These are phyloP conservation scores for Hymenoscyphus scutula DNA, from an alignment of 2,329 filamentous ascomycete genomes.

Conservation along the genomic window DNA sequence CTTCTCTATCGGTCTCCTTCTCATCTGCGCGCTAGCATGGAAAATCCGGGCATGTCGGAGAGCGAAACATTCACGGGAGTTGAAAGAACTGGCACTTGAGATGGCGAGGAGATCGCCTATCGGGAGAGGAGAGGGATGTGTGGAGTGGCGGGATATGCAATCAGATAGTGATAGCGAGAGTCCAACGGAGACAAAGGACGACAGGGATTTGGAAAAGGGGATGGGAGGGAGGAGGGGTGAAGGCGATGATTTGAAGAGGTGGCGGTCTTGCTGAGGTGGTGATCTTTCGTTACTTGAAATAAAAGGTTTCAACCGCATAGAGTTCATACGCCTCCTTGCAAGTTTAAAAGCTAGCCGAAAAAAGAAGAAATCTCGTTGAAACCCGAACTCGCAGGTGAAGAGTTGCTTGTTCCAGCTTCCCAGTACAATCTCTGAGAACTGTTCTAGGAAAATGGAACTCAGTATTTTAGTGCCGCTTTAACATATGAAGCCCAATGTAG, in stretches of 20 bases:
- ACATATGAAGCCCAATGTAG: no score
- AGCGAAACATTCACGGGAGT: neutral
- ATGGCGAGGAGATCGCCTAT: neutral
- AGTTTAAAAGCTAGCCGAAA: no score
- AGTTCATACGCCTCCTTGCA: no score
- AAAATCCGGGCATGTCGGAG: neutral
- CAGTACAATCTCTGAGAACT: no score
- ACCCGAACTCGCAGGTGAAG: no score
- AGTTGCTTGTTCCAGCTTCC: no score
- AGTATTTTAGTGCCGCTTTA: no score
- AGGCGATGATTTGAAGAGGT: neutral
- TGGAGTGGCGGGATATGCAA: neutral
- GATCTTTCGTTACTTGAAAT: neutral
- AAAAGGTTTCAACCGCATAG: neutral
- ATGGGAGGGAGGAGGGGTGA: neutral
- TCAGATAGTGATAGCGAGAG: neutral
- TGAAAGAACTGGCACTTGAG: neutral
- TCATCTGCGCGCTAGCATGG: neutral
- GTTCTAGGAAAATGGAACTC: no score
- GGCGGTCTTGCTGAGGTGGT: neutral
- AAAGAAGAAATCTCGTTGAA: no score
- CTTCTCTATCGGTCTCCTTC: neutral
- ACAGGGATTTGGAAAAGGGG: neutral
- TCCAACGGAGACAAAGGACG: neutral
- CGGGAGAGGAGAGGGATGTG: neutral